These are phyloP conservation scores for Aurantiochytrium sp. DNA, from an alignment of 108 stramenopile genomes.

Conservation along the genomic window DNA sequence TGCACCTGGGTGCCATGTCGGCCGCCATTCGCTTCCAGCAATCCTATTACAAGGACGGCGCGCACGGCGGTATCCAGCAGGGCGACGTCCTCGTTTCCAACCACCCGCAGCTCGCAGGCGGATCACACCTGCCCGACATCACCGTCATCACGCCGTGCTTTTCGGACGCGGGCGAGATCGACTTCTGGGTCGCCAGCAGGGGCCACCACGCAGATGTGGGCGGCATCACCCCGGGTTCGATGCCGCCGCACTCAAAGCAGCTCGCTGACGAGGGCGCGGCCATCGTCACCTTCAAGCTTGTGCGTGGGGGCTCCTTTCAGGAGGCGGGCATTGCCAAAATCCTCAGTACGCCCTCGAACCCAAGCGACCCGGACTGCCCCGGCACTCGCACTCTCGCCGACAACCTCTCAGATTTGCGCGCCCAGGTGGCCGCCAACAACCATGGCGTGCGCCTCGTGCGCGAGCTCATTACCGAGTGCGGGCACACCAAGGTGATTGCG, in stretches of 20 bases:
- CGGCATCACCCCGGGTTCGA: slow-evolving; percentile 75
- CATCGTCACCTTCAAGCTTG: slow-evolving; percentile 94
- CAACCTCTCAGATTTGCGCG: slow-evolving; percentile 85
- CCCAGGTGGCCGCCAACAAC: slow-evolving; percentile 97
- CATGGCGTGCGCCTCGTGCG: slow-evolving; percentile 78
- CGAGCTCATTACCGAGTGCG: slow-evolving; percentile 77
- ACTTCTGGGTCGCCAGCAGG: slow-evolving; percentile 90
- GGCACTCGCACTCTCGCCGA: slow-evolving; percentile 90
- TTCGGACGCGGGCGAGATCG: slow-evolving; percentile 46
- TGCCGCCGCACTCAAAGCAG: slow-evolving; percentile 81
- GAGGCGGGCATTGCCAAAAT: slow-evolving; percentile 87
- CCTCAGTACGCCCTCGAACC: slow-evolving; percentile 71
- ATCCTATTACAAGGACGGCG: slow-evolving; percentile 71
- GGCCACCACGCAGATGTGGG: slow-evolving; percentile 97
- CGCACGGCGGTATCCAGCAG: slow-evolving; percentile 72
- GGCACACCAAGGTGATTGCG: slow-evolving; percentile 74
- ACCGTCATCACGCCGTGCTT: slow-evolving; percentile 98
- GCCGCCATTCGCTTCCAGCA: slow-evolving; percentile 86
- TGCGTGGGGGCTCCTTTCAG: slow-evolving; percentile 81
- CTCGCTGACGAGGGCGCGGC: slow-evolving; percentile 93
- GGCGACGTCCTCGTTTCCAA: slow-evolving; percentile 95
- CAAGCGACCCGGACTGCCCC: slow-evolving; percentile 57
- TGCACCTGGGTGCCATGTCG: slow-evolving; percentile 96
- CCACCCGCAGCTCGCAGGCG: slow-evolving; percentile 94
- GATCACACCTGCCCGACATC: slow-evolving; percentile 85